Base-by-base conservation (phyloP, 140 eudicot species). In the Stevia rebaudiana region DNA sequence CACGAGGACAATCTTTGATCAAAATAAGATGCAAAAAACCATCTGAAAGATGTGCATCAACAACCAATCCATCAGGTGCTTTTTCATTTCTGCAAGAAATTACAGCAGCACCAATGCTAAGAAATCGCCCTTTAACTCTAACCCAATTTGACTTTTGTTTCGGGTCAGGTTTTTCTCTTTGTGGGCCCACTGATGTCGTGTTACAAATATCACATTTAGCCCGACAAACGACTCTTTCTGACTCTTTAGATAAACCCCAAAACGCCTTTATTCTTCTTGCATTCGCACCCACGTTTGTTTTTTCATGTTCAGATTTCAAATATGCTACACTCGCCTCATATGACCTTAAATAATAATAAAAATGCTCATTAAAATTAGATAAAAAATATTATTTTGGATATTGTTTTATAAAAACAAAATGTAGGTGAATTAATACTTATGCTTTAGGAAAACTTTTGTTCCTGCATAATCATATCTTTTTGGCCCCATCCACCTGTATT, bases 401-500 rank as follows among this genome's bases (percentile, higher is more conserved):
- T 44, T 9, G 19, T n/a, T 6, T 48, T 66, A 8, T 17, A 11
- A 5, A 58, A 18, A 30, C 0, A 33, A 58, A 40, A 31, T 31
- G 30, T 50, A 48, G 40, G 35, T 21, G 13, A 69, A 56, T 21
- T 10, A 69, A 56, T 79, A 92, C 98, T 85, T 85, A 73, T 88
- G 98, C 64, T 72, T 82, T 25, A 92, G 94, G 76, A 92, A 92
- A 62, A 88, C 98, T 71, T 85, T 85, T 7, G 98, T 92, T 68
- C 98, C 98, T 3, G 98, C 95, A 78, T 83, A 88, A 82, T 92
- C 98, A 54, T 92, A 92, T 69, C 98, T 79, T 63, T 75, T 83
- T 7, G 98, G 98, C 16, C 98, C 98, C 98, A 92, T 92, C 98
- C 96, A 92, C 41, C 98, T 86, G 64, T 83, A 85, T 67, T 85